Percentiles rank a stretch among this genome's conserved stretches.
These are phyloP conservation scores for Lablab purpureus DNA, from an alignment of 306 rosid genomes.

Conservation along the genomic window DNA sequence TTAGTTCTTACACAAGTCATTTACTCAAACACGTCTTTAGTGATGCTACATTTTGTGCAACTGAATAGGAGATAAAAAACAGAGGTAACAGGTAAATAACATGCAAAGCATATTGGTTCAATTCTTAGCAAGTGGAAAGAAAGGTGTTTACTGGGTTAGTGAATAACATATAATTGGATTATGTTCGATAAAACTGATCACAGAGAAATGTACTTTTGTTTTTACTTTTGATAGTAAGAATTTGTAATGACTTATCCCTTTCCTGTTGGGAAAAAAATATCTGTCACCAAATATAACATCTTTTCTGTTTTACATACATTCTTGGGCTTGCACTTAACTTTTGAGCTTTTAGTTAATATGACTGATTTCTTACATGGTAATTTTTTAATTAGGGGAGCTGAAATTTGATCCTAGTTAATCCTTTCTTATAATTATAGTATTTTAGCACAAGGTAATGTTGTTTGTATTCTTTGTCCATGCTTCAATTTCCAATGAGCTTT, in stretches of 20 bases:
- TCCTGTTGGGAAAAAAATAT: neutral
- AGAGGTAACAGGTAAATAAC: conserved; percentile 14
- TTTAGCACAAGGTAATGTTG: conserved; percentile 23
- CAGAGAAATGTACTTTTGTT: neutral
- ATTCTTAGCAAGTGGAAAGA: conserved; percentile 25
- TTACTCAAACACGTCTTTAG: neutral
- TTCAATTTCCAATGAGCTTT: conserved; percentile 7
- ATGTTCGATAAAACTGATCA: conserved; percentile 1
- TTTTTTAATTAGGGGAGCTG: conserved; percentile 25
- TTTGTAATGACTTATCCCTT: conserved; percentile 10
- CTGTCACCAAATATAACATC: neutral
- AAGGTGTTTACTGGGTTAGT: conserved; percentile 2
- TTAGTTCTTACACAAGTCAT: neutral
- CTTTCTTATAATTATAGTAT: neutral
- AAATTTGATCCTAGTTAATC: conserved; percentile 14
- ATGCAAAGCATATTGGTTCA: conserved; percentile 28
- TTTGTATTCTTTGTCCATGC: conserved; percentile 6
- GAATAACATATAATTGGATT: conserved; percentile 25
- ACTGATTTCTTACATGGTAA: conserved; percentile 11
- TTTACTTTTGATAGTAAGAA: conserved; percentile 20
- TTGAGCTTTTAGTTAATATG: conserved; percentile 36
- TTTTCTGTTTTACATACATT: conserved; percentile 26
- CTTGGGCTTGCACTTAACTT: conserved; percentile 11
- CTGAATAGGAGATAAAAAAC: conserved; percentile 21
- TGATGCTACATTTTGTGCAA: conserved; percentile 17